Conservation (phyloP, 2,329 filamentous ascomycete genomes). For the Pseudofabraea citricarpa region DNA sequence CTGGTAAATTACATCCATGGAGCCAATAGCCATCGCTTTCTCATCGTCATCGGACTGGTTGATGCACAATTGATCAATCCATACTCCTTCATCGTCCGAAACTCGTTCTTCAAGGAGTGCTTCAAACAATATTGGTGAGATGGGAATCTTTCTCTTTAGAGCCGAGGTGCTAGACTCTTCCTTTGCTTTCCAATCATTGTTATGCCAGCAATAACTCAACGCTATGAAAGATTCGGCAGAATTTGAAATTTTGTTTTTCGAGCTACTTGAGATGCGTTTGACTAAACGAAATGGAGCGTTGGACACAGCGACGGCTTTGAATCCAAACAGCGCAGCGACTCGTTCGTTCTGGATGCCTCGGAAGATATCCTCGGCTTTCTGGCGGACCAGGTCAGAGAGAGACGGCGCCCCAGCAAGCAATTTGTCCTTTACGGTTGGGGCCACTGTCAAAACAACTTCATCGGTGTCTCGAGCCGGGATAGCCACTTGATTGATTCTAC, state of each 20-base stretch:
- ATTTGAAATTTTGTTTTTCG: background rate
- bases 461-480: background rate
- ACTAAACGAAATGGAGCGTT: background rate
- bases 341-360: background rate
- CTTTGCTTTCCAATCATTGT: background rate
- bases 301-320: background rate
- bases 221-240: background rate
- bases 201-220: background rate
- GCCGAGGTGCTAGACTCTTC: background rate
- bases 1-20: conserved; percentile 1
- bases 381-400: background rate
- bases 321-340: background rate
- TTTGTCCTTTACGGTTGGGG: background rate
- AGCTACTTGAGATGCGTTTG: background rate
- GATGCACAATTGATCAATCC: conserved; percentile 1
- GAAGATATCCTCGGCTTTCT: background rate
- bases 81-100: background rate
- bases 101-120: background rate
- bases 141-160: background rate
- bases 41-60: background rate
- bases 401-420: background rate
- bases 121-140: background rate
- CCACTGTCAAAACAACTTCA: background rate
- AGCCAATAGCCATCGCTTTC: background rate
- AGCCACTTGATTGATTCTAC: background rate